These are phyloP conservation scores for Crithidia expoeki DNA, from an alignment of 208 protist species.

Conservation along the genomic window DNA sequence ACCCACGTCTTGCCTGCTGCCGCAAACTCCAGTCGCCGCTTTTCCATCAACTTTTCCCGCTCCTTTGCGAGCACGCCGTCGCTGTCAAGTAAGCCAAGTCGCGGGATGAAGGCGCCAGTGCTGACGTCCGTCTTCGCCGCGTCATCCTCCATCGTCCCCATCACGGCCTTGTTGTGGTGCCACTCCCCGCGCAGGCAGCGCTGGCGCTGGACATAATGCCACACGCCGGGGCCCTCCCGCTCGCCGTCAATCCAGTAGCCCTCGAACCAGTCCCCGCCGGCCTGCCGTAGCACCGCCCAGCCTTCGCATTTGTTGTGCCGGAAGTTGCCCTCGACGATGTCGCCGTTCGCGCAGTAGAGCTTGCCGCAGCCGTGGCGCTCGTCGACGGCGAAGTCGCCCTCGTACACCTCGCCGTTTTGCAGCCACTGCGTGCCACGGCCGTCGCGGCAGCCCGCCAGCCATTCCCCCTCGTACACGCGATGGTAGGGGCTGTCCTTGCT, in stretches of 20 bases:
- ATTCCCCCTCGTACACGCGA: constrained; percentile 89
- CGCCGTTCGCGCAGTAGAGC: constrained; percentile 82
- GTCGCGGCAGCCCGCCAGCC: constrained; percentile 80
- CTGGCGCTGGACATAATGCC: constrained; percentile 76
- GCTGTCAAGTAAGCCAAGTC: constrained; percentile 64
- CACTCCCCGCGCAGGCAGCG: constrained; percentile 87
- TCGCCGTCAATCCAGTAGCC: constrained; percentile 82
- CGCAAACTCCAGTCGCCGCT: constrained; percentile 54
- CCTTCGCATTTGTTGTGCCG: constrained; percentile 64
- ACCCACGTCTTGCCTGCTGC: constrained; percentile 56
- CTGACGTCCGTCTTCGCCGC: constrained; percentile 59
- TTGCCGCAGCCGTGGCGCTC: constrained; percentile 76
- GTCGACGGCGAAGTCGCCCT: constrained; percentile 74
- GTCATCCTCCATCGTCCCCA: constrained; percentile 84
- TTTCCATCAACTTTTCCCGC: constrained; percentile 69
- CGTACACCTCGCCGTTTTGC: constrained; percentile 88
- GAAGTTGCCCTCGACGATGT: constrained; percentile 86
- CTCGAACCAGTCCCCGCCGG: constrained; percentile 87
- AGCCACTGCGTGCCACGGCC: constrained; percentile 85
- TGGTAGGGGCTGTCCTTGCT: constrained; percentile 56
- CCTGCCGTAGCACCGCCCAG: constrained; percentile 70
- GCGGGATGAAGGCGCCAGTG: constrained; percentile 77
- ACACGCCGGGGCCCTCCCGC: constrained; percentile 87
- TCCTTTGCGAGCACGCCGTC: constrained; percentile 68
- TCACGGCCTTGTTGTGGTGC: constrained; percentile 74